Conservation (phyloP, 2,329 filamentous ascomycete genomes). For the Sporothrix sp. region DNA sequence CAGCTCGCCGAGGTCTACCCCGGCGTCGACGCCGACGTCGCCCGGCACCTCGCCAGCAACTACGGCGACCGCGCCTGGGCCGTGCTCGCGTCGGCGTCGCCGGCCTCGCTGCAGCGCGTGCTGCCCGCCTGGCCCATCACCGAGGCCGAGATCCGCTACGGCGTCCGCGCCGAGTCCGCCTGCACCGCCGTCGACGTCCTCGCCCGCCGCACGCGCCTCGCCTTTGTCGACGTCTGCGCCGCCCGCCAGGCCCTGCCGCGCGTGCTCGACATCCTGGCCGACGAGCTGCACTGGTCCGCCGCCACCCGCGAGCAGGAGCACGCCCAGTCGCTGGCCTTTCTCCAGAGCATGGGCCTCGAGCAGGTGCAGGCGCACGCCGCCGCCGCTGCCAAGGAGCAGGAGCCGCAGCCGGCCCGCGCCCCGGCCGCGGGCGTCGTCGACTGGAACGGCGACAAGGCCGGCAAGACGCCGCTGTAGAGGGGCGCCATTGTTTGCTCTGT, state of each 20-base stretch:
- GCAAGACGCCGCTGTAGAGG: no score
- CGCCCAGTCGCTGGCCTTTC: conserved; percentile 53
- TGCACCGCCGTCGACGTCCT: conserved; percentile 85
- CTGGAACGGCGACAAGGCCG: no score
- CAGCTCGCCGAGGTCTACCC: conserved; percentile 53
- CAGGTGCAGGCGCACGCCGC: conserved; percentile 25
- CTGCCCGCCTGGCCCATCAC: conserved; percentile 10
- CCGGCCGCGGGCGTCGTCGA: no score
- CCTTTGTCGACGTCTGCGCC: conserved; percentile 87
- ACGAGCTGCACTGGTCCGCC: conserved; percentile 69
- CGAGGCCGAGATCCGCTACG: conserved; percentile 65
- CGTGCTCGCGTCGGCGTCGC: conserved; percentile 34
- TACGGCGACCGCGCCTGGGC: conserved; percentile 93
- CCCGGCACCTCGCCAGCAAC: conserved; percentile 74
- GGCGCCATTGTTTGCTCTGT: no score
- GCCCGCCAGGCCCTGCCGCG: conserved; percentile 74
- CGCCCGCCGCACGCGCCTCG: conserved; percentile 71
- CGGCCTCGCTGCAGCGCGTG: conserved; percentile 2
- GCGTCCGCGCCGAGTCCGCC: conserved; percentile 80
- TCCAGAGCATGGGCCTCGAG: conserved; percentile 55
- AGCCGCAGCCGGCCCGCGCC: neutral
- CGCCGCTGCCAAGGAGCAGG: neutral
- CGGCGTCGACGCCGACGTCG: conserved; percentile 83
- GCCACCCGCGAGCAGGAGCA: conserved; percentile 68
- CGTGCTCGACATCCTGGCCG: conserved; percentile 81